phyloP scores from a whole-genome alignment of 805 yeast species.

The Barnettozyma pratensis region DNA sequence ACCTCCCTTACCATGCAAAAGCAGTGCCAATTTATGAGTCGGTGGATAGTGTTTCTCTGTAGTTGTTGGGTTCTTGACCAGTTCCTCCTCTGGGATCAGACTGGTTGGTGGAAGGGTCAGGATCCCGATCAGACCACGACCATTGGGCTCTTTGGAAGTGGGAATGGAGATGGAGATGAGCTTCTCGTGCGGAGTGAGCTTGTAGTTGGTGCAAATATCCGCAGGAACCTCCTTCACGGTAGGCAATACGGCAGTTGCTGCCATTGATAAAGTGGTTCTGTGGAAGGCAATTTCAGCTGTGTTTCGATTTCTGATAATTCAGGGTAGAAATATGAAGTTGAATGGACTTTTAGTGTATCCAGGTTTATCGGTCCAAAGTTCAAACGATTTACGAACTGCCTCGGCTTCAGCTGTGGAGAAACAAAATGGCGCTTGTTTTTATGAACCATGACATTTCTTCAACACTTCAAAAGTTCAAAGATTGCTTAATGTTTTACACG shows the following conservation, averaged over 20 bases:
- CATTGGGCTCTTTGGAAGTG: slow-evolving; percentile 17
- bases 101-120: slow-evolving; percentile 30
- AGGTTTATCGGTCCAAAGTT: too few relatives aligned
- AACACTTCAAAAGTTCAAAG: too few relatives aligned
- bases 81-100: slow-evolving; percentile 16
- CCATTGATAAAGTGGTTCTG: too few relatives aligned
- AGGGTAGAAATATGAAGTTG: too few relatives aligned
- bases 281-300: too few relatives aligned
- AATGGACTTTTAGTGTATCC: too few relatives aligned
- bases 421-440: too few relatives aligned
- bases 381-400: too few relatives aligned
- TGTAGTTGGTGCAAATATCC: slow-evolving; percentile 19
- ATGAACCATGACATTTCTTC: too few relatives aligned
- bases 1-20: slow-evolving; percentile 84
- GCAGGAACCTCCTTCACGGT: slow-evolving; percentile 14
- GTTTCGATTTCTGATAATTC: too few relatives aligned
- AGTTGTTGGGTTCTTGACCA: slow-evolving; percentile 8
- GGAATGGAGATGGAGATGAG: slow-evolving; percentile 24
- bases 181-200: slow-evolving; percentile 20
- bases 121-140: slow-evolving; percentile 32
- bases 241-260: neutral
- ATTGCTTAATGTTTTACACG: too few relatives aligned
- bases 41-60: slow-evolving; percentile 25
- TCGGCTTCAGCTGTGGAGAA: too few relatives aligned
- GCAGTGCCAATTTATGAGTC: slow-evolving; percentile 48